A percentile compares a stretch with the other conserved stretches of the same genome.
phyloP scores from a whole-genome alignment of 129 eudicot genomes.

The Flaveria bidentis region DNA sequence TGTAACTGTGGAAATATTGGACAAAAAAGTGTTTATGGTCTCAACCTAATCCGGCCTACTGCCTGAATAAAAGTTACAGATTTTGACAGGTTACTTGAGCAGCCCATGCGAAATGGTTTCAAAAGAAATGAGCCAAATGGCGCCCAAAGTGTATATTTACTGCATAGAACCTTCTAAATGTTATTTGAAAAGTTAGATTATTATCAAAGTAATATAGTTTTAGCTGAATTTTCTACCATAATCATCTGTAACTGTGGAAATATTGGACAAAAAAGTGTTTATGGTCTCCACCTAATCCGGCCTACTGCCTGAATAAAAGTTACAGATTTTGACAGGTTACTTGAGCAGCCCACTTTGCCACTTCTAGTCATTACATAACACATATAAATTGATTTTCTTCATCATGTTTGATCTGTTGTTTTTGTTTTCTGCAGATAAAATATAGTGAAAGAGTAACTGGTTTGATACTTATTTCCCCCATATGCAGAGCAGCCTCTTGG shows the following conservation, averaged over 20 bases:
- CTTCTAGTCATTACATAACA: background rate
- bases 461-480: conserved; percentile 89
- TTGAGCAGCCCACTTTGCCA: background rate
- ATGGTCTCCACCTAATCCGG: background rate
- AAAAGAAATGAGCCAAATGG: background rate
- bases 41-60: conserved; percentile 1
- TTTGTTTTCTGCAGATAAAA: conserved; percentile 56
- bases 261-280: background rate
- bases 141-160: background rate
- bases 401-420: conserved; percentile 16
- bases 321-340: background rate
- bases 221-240: background rate
- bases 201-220: background rate
- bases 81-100: too few relatives aligned
- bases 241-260: background rate
- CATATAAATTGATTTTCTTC: background rate
- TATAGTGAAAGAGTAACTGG: conserved; percentile 82
- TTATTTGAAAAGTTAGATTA: background rate
- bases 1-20: background rate
- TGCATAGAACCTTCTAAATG: background rate
- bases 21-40: background rate
- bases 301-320: too few relatives aligned
- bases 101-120: background rate
- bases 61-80: background rate
- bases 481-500: conserved; percentile 93